phyloP scores from a whole-genome alignment of 2,329 filamentous ascomycete genomes.

The Seiridium unicorne region DNA sequence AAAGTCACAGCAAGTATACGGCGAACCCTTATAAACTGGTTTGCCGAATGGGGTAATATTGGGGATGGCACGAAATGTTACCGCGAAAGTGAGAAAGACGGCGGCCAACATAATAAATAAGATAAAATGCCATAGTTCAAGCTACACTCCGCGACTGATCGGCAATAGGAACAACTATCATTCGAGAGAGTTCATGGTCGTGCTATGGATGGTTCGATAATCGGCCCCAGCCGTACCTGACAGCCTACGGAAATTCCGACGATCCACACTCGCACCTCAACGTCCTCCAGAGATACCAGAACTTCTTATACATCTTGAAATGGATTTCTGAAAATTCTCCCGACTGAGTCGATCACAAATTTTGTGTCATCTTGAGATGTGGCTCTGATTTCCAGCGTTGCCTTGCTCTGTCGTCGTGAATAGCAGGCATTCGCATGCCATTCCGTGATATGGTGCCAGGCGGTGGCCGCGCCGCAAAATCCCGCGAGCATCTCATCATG shows the following conservation, averaged over 20 bases:
- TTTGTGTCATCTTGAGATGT: neutral
- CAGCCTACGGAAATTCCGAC: neutral
- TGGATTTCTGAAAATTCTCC: neutral
- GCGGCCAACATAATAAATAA: neutral
- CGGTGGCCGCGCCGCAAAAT: neutral
- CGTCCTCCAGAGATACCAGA: neutral
- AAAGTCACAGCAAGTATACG: too few species aligned
- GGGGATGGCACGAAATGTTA: too few species aligned
- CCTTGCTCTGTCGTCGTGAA: neutral
- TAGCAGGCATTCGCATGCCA: neutral
- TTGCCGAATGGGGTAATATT: too few species aligned
- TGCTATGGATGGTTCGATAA: conserved; percentile 3
- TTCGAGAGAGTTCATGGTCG: neutral
- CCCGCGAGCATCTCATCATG: neutral
- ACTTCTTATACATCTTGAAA: neutral
- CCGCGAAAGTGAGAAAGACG: neutral
- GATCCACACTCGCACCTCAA: neutral
- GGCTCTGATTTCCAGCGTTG: too few species aligned
- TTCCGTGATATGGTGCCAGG: neutral
- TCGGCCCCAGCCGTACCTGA: neutral
- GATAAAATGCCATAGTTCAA: neutral
- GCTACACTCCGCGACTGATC: neutral
- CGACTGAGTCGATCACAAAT: neutral
- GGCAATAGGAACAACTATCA: neutral
- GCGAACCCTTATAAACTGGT: too few species aligned